A percentile compares a stretch with the other conserved stretches of the same genome.
These are phyloP conservation scores for Cyberlindnera xylosilytica DNA, from an alignment of 805 yeast species.

Conservation along the genomic window DNA sequence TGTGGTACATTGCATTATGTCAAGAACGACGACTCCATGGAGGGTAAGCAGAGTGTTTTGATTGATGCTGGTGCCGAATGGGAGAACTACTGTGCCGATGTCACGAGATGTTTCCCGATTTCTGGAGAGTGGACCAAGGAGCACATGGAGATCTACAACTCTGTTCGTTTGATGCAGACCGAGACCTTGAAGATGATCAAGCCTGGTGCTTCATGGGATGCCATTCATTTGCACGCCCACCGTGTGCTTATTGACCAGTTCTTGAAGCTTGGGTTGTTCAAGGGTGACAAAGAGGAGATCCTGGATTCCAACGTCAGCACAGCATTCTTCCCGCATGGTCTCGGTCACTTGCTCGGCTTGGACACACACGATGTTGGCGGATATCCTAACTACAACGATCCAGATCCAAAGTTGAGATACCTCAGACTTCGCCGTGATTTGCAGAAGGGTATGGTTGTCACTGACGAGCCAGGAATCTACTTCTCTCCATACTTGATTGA, in stretches of 20 bases:
- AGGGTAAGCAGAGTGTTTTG: conserved; percentile 61
- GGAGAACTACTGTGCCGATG: conserved; percentile 89
- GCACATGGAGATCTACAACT: conserved; percentile 74
- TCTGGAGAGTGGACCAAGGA: conserved; percentile 87
- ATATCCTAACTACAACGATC: conserved; percentile 76
- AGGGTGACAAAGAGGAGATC: conserved; percentile 59
- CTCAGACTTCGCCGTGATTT: conserved; percentile 77
- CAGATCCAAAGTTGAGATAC: conserved; percentile 70
- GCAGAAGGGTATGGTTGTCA: conserved; percentile 76
- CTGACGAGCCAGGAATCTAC: conserved; percentile 94
- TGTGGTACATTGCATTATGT: conserved; percentile 91
- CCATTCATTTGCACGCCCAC: conserved; percentile 78
- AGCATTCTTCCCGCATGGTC: conserved; percentile 90
- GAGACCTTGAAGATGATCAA: conserved; percentile 66
- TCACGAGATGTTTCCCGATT: conserved; percentile 92
- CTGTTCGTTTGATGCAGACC: conserved; percentile 80
- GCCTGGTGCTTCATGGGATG: conserved; percentile 88
- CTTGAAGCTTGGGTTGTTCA: conserved; percentile 72
- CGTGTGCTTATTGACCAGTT: conserved; percentile 69
- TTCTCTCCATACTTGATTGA: conserved; percentile 81
- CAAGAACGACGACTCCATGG: conserved; percentile 66
- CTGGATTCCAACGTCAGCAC: conserved; percentile 67
- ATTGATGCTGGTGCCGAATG: conserved; percentile 98
- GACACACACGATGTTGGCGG: conserved; percentile 98
- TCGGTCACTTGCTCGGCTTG: conserved; percentile 91